Conservation (phyloP, 345 rosid genomes). For the Salix purpurea region DNA sequence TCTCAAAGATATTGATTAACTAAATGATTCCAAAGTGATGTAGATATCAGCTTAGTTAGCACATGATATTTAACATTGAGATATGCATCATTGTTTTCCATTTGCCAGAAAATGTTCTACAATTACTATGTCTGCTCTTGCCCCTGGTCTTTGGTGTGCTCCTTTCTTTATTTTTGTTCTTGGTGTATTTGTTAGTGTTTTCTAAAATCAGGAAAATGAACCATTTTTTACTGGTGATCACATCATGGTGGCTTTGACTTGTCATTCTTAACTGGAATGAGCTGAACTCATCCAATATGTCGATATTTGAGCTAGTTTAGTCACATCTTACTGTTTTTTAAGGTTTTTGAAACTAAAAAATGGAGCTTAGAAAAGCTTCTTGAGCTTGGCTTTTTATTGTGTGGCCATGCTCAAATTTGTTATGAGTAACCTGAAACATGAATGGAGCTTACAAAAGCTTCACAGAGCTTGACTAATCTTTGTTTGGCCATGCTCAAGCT, state of each 20-base stretch:
- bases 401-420: background rate
- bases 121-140: background rate
- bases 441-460: background rate
- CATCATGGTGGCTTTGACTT: background rate
- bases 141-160: background rate
- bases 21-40: background rate
- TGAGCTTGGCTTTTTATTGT: background rate
- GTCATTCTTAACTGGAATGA: background rate
- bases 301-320: background rate
- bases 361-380: background rate
- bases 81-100: background rate
- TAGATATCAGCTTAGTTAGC: background rate
- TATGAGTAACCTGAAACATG: background rate
- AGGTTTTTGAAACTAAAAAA: background rate
- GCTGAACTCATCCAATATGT: background rate
- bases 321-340: background rate
- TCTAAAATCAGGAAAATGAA: background rate
- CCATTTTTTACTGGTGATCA: background rate
- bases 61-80: background rate
- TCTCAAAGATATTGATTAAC: background rate
- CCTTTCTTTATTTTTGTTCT: background rate
- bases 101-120: background rate
- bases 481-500: background rate
- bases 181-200: background rate
- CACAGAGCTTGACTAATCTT: background rate